Percentiles rank a stretch among this genome's conserved stretches.
Evolutionary conservation across 805 yeast species (phyloP).

Genomic region (Lipomyces yamadae): DNA sequence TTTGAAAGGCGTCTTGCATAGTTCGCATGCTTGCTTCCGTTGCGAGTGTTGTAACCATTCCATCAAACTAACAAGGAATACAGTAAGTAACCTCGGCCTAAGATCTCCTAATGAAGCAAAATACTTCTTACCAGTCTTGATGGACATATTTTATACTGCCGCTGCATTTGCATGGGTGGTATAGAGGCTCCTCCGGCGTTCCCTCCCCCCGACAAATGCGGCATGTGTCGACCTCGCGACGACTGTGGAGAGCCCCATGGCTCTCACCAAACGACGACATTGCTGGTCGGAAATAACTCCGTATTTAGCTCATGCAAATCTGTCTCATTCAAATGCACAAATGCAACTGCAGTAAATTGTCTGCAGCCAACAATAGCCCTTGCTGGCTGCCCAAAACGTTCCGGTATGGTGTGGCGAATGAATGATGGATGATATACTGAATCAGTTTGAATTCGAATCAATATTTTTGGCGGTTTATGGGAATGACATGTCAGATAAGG

Average conservation of each 20-base stretch:
- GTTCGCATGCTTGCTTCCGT: constrained; percentile 75
- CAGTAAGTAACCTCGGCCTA: background rate
- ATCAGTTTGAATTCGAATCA: background rate
- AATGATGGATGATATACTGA: background rate
- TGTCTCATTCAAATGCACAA: background rate
- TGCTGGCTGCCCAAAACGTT: background rate
- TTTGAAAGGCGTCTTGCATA: constrained; percentile 76
- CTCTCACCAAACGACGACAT: constrained; percentile 3
- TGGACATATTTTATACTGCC: constrained; percentile 94
- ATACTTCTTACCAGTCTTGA: constrained; percentile 68
- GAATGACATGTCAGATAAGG: background rate
- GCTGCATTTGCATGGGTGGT: constrained; percentile 89
- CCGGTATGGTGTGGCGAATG: background rate
- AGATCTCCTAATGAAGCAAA: background rate
- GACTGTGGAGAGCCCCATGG: constrained; percentile 1
- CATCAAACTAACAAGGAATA: constrained; percentile 49
- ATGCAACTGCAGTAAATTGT: background rate
- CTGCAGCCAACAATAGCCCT: background rate
- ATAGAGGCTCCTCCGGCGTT: constrained; percentile 75
- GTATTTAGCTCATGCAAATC: background rate
- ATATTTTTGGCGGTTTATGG: background rate
- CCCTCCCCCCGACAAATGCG: constrained; percentile 94
- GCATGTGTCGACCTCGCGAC: constrained; percentile 56
- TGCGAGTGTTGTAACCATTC: constrained; percentile 83
- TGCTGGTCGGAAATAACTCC: constrained; percentile 1